Base-by-base conservation (phyloP, 352 stramenopile genomes). In the Phytopythium boreale region DNA sequence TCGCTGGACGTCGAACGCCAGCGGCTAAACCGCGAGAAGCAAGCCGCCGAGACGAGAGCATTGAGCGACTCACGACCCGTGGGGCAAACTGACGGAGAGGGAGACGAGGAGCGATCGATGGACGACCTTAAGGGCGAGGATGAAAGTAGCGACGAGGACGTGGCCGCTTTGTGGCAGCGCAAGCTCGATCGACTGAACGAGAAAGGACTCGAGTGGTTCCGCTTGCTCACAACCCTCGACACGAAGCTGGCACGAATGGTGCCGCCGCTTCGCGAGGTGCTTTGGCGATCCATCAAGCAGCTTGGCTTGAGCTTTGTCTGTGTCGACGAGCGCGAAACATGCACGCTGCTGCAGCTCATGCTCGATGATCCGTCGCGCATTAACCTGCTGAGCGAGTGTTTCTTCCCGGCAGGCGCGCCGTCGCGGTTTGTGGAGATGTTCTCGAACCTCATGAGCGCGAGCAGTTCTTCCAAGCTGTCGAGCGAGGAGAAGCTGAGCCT, bases 381-480 rank as follows among this genome's bases (percentile, higher is more conserved):
- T 44, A 88, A 79, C 15, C 64, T 95, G 36, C 70, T 96, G 0
- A 90, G 80, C 43, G 86, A 94, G 37, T 96, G 88, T 53, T 96
- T 96, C 67, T 89, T 77, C 26, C 88, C 88, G 3, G 81, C 86
- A 17, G 76, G 81, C 8, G 86, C 86, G 2, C 84, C 86, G 10
- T 79, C 79, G 8, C 75, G 79, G 24, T 96, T 95, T 61, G 88
- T 95, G 10, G 84, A 95, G 59, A 93, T 95, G 82, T 96, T 96
- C 66, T 88, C 86, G 0, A 96, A 83, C 61, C 61, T 96, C 19
- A 91, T 95, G 86, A 93, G 82, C 68, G 63, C 78, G 9, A 93
- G 79, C 37, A 75, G 75, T 26, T 84, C 84, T 0, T 76, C 82
- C 0, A 89, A 90, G 59, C 67, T 96, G 0, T 86, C 84, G 0